These are phyloP conservation scores for Acidomyces sp. DNA, from an alignment of 495 filamentous ascomycete species.

Conservation along the genomic window DNA sequence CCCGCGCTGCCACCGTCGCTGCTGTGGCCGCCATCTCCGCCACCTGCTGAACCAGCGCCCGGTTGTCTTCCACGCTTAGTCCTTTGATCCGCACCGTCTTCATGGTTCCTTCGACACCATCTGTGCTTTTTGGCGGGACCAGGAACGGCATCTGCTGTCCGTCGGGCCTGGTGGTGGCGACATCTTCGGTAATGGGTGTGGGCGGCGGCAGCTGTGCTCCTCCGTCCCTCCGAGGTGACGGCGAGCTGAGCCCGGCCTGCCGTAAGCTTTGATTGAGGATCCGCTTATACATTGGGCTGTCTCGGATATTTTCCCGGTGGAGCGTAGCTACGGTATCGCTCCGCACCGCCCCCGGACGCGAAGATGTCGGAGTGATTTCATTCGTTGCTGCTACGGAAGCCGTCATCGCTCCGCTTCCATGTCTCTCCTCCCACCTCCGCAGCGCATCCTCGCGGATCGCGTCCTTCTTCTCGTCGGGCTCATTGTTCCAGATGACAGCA, in stretches of 20 bases:
- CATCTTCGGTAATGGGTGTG: background rate
- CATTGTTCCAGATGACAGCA: conserved; percentile 88
- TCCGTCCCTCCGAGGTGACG: conserved; percentile 35
- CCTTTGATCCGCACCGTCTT: conserved; percentile 41
- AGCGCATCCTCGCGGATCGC: conserved; percentile 20
- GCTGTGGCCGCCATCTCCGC: conserved; percentile 88
- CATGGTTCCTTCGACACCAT: conserved; percentile 29
- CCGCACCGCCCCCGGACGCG: conserved; percentile 5
- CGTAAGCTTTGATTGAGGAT: conserved; percentile 80
- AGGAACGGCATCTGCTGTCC: conserved; percentile 22
- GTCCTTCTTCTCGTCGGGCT: conserved; percentile 69
- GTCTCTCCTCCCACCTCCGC: conserved; percentile 10
- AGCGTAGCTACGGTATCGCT: conserved; percentile 5
- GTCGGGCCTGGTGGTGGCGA: no score
- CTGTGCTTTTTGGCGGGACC: conserved; percentile 36
- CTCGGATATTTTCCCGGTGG: conserved; percentile 41
- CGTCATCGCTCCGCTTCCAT: background rate
- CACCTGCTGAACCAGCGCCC: conserved; percentile 63
- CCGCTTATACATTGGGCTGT: conserved; percentile 81
- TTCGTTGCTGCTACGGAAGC: background rate
- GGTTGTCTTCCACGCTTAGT: conserved; percentile 69
- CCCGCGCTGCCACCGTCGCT: conserved; percentile 74
- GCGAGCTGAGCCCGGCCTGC: conserved; percentile 54
- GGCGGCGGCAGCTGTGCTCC: background rate
- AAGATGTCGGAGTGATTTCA: background rate